Conservation (phyloP, 2,329 filamentous ascomycete species). For the Coniochaeta sp. region DNA sequence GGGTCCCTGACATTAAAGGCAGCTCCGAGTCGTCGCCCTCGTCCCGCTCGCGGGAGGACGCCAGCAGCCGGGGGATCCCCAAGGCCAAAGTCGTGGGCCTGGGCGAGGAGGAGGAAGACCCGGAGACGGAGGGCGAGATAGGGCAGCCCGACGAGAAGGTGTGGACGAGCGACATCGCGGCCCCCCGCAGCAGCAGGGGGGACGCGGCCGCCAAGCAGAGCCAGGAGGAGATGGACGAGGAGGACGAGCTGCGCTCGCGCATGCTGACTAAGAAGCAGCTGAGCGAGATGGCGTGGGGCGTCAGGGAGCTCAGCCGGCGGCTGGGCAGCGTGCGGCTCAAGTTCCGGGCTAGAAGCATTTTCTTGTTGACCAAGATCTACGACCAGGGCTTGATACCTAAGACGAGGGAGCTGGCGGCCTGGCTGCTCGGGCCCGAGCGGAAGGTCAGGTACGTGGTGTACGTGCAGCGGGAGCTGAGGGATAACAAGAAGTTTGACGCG, state of each 20-base stretch:
- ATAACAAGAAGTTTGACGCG: conserved; percentile 67
- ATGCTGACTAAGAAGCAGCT: conserved; percentile 91
- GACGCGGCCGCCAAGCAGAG: not conserved
- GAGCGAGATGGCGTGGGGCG: conserved; percentile 94
- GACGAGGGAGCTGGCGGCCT: conserved; percentile 69
- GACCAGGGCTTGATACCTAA: conserved; percentile 73
- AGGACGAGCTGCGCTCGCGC: conserved; percentile 46
- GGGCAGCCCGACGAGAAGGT: conserved; percentile 51
- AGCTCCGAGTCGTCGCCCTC: conserved; percentile 12
- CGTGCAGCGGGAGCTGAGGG: conserved; percentile 68
- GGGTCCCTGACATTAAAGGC: conserved; percentile 27
- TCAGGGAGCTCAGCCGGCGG: conserved; percentile 81
- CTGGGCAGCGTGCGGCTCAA: conserved; percentile 77
- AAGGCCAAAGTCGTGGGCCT: too few species aligned
- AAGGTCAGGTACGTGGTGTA: conserved; percentile 69
- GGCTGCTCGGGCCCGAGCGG: conserved; percentile 69
- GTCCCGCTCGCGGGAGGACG: conserved; percentile 4
- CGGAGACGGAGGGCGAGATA: conserved; percentile 18
- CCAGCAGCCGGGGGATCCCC: too few species aligned
- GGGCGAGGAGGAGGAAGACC: conserved; percentile 30
- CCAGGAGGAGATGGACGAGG: conserved; percentile 12
- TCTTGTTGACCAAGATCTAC: conserved; percentile 86
- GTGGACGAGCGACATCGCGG: conserved; percentile 43
- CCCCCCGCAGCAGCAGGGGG: conserved; percentile 28
- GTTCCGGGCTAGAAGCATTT: conserved; percentile 74